phyloP scores from a whole-genome alignment of 139 green algal genomes.

The Raphidocelis subcapitata region DNA sequence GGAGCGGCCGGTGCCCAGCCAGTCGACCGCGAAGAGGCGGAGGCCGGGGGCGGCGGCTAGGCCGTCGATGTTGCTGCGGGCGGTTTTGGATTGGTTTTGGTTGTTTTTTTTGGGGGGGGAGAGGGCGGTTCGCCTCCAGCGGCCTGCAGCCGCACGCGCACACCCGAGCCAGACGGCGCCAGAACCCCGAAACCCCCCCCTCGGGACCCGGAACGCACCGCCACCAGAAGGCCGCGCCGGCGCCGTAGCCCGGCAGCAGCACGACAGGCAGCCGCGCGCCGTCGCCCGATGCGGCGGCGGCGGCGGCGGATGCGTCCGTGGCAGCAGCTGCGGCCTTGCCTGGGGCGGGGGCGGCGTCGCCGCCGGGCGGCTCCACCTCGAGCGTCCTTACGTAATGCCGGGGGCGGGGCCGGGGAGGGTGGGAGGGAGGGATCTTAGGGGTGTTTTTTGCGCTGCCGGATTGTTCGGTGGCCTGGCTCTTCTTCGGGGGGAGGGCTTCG shows the following conservation, averaged over 20 bases:
- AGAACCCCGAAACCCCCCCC: neutral
- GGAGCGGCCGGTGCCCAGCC: conserved; percentile 82
- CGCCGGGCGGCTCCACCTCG: too few species aligned
- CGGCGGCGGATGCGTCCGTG: too few species aligned
- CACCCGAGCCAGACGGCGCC: neutral
- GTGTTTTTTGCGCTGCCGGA: too few species aligned
- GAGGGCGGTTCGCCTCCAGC: neutral
- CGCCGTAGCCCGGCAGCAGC: conserved; percentile 71
- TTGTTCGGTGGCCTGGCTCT: too few species aligned
- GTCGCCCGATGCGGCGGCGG: too few species aligned
- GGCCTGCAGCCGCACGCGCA: neutral
- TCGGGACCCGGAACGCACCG: conserved; percentile 2
- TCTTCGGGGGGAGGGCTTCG: too few species aligned
- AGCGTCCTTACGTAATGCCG: too few species aligned
- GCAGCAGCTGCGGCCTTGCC: too few species aligned
- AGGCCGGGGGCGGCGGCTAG: conserved; percentile 56
- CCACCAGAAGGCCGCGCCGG: conserved; percentile 65
- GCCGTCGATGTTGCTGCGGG: conserved; percentile 58
- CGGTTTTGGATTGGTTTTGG: neutral
- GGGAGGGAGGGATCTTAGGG: too few species aligned
- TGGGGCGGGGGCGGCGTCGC: too few species aligned
- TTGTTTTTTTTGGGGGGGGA: neutral
- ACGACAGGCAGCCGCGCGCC: conserved; percentile 51
- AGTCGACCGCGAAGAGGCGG: conserved; percentile 71
- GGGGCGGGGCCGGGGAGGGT: too few species aligned